These are phyloP conservation scores for Tetrapisispora nanseiensis DNA, from an alignment of 805 yeast species.

Conservation along the genomic window DNA sequence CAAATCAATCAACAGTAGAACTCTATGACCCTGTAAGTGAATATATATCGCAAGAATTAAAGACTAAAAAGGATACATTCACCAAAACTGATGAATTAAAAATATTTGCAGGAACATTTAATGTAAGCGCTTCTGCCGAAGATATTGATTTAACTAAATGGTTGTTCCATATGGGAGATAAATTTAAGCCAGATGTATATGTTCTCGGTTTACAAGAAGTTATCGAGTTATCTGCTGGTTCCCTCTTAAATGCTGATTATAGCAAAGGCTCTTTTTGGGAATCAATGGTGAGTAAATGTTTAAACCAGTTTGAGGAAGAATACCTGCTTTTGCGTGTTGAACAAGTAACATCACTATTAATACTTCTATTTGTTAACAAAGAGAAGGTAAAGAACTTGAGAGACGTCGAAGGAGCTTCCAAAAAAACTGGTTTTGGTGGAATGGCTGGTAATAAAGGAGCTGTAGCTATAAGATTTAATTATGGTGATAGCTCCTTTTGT, in stretches of 20 bases:
- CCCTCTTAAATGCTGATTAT: conserved; percentile 74
- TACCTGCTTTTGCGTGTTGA: conserved; percentile 62
- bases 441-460: conserved; percentile 97
- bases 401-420: conserved; percentile 80
- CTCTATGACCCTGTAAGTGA: conserved; percentile 84
- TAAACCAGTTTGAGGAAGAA: conserved; percentile 45
- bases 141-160: conserved; percentile 55
- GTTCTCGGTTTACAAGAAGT: conserved; percentile 90
- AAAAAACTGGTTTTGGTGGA: conserved; percentile 93
- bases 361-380: conserved; percentile 51
- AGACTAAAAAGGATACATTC: conserved; percentile 35
- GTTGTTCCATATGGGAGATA: conserved; percentile 67
- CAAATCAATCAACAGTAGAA: conserved; percentile 56
- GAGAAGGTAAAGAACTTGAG: conserved; percentile 44
- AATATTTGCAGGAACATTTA: conserved; percentile 76
- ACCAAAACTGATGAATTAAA: conserved; percentile 50
- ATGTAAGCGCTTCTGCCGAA: conserved; percentile 57
- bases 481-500: conserved; percentile 70
- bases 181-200: conserved; percentile 60
- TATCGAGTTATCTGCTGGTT: conserved; percentile 85
- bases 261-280: conserved; percentile 76
- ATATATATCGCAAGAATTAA: conserved; percentile 53
- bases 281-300: conserved; percentile 47
- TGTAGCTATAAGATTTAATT: conserved; percentile 80
- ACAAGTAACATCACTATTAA: conserved; percentile 61